Evolutionary conservation across 2,329 filamentous ascomycete species (phyloP).

Genomic region (Penicillium thymicola): DNA sequence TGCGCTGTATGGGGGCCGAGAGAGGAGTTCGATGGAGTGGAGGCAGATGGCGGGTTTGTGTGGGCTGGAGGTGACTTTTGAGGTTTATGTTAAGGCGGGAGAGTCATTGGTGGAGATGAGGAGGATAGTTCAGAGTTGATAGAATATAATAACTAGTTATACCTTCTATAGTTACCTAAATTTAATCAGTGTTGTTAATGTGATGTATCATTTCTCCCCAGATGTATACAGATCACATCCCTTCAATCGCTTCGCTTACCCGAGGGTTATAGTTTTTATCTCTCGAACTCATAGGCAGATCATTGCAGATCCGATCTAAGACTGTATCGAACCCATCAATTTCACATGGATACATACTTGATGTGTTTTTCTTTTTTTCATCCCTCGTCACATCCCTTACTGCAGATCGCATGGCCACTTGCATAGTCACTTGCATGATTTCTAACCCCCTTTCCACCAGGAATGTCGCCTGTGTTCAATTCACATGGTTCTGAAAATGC

Average conservation of each 20-base stretch:
- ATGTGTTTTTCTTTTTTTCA: background rate
- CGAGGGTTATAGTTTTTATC: background rate
- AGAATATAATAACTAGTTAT: no score
- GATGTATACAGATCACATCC: constrained; percentile 1
- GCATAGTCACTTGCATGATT: constrained; percentile 4
- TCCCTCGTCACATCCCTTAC: constrained; percentile 15
- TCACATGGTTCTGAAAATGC: constrained; percentile 10
- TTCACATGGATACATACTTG: background rate
- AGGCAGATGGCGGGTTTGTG: constrained; percentile 32
- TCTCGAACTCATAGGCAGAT: background rate
- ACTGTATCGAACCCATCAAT: background rate
- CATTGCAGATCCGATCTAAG: background rate
- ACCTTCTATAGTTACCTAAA: no score
- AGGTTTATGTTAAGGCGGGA: constrained; percentile 31
- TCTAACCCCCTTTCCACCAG: background rate
- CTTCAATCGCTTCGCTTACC: background rate
- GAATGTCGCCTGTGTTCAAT: constrained; percentile 6
- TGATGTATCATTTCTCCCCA: background rate
- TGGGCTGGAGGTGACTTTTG: constrained; percentile 36
- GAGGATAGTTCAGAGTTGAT: constrained; percentile 4
- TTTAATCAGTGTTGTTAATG: background rate
- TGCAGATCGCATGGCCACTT: constrained; percentile 6
- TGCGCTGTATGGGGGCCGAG: constrained; percentile 33
- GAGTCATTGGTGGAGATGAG: constrained; percentile 40
- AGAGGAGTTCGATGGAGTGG: constrained; percentile 37